Base-by-base conservation (phyloP, 2,329 filamentous ascomycete species). In the Daldinia eschscholtzii region DNA sequence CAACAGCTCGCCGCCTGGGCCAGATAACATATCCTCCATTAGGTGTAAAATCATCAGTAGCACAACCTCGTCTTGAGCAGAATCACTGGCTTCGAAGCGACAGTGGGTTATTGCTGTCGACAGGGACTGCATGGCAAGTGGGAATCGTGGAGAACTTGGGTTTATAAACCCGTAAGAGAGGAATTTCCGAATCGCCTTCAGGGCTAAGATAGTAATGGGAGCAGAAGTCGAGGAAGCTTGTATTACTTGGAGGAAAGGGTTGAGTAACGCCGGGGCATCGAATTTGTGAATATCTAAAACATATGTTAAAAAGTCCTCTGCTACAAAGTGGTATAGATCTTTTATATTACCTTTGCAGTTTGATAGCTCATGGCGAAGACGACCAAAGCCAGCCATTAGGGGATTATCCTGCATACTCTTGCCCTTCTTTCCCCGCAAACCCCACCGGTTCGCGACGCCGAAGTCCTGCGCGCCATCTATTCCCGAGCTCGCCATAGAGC, bases 391-490 rank as follows among this genome's bases (percentile, higher is more conserved):
- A 70, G 94, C 92, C 84, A 99, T 97, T 76, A 99, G 86, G 42
- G 96, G 96, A 76, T 98, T 97, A 81, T 98, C 96, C 82, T 98
- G 94, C 87, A 98, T 92, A 83, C 93, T 97, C 85, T 95, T 97
- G 58, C 94, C 95, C 82, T 94, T 97, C 87, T 97, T 97, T 37
- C 95, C 96, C 68, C 96, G 87, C 68, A 98, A 81, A 0, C 96
- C 95, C 96, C 96, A 99, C 81, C 95, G 87, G 78, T 94, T 97
- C 37, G 91, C 89, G 67, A 94, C 83, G 18, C 86, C 87, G 53
- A 83, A 80, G 72, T 92, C 89, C 62, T 84, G 81, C 6, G 76
- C 75, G 28, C 78, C 81, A 53, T 88, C 85, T n/a, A 73, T 76
- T 30, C 77, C 79, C 15, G 76, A 68, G 26, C 76, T 76, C 3